phyloP scores from a whole-genome alignment of 202 grass and related monocot species.

The Hordeum pubiflorum region DNA sequence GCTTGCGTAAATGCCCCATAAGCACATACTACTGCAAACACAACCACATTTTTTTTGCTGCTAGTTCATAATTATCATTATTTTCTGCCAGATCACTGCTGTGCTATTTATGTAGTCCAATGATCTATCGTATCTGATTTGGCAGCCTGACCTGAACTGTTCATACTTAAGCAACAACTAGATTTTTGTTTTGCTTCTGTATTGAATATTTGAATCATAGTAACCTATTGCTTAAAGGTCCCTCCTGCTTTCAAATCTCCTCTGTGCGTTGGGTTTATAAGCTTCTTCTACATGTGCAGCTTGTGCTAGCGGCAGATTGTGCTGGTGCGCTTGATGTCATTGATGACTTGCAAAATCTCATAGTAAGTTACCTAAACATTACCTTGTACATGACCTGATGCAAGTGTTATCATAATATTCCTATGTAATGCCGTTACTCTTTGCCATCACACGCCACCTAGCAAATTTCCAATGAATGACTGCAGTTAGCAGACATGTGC shows the following conservation, averaged over 20 bases:
- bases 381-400: not conserved
- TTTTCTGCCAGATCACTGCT: not conserved
- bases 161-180: not conserved
- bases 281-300: conserved; percentile 48
- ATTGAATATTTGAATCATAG: not conserved
- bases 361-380: conserved; percentile 47
- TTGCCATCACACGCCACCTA: not conserved
- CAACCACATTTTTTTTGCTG: not conserved
- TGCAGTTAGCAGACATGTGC: not conserved
- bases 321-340: conserved; percentile 92
- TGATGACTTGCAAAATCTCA: conserved; percentile 84
- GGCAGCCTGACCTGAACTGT: not conserved
- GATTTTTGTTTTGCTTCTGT: not conserved
- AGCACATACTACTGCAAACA: not conserved
- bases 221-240: not conserved
- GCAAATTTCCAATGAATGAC: not conserved
- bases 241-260: not conserved
- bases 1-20: not conserved
- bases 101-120: not conserved
- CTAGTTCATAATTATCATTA: too few species aligned
- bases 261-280: conserved; percentile 10
- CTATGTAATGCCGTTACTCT: not conserved
- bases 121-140: not conserved
- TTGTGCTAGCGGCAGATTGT: conserved; percentile 91
- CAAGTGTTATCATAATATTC: not conserved